These are phyloP conservation scores for Cyclotella choctawhatcheeana DNA, from an alignment of 108 stramenopile species.

Conservation along the genomic window DNA sequence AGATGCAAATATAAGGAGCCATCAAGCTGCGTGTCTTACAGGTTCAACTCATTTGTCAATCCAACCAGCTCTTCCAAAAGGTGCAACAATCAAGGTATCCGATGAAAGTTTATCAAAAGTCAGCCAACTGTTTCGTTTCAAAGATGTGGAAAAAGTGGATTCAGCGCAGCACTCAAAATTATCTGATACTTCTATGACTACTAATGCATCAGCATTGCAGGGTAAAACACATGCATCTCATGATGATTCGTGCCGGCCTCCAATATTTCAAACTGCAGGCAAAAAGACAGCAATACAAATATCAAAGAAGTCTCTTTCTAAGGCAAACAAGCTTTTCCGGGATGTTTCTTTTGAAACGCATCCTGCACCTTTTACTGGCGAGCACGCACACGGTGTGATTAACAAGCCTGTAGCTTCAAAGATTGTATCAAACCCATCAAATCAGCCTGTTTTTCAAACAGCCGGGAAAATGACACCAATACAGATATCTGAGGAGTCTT, in stretches of 20 bases:
- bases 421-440: not conserved
- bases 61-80: not conserved
- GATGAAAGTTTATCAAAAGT: not conserved
- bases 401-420: too few species aligned
- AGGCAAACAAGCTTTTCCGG: slow-evolving; percentile 36
- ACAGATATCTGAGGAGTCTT: slow-evolving; percentile 32
- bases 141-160: too few species aligned
- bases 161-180: too few species aligned
- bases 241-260: not conserved
- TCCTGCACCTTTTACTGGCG: too few species aligned
- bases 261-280: slow-evolving; percentile 65
- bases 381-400: too few species aligned
- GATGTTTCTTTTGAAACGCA: too few species aligned
- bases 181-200: too few species aligned
- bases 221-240: not conserved
- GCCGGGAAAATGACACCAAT: slow-evolving; percentile 21
- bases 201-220: too few species aligned
- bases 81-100: not conserved
- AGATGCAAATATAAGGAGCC: not conserved
- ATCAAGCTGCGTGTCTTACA: not conserved
- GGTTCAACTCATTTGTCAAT: not conserved
- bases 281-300: slow-evolving; percentile 31
- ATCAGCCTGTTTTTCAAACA: slow-evolving; percentile 1
- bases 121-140: not conserved
- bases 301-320: slow-evolving; percentile 35